phyloP scores from a whole-genome alignment of 257 asterid species.

The Catharanthus roseus region DNA sequence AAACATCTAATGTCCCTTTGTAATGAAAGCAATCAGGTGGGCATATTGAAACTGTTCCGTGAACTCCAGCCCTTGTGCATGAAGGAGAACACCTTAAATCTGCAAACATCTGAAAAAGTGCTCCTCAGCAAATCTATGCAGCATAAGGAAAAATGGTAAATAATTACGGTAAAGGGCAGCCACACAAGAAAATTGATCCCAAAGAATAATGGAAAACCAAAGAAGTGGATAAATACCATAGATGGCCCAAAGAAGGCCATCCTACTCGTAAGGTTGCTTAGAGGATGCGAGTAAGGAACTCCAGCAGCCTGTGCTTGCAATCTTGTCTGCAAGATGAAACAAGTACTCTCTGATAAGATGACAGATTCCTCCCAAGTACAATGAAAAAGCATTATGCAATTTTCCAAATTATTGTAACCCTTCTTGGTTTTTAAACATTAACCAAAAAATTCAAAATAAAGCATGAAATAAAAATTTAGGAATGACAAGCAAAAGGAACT shows the following conservation, averaged over 20 bases:
- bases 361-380: neutral
- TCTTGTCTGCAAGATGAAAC: conserved; percentile 54
- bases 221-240: conserved; percentile 43
- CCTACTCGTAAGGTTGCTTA: conserved; percentile 77
- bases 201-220: neutral
- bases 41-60: conserved; percentile 80
- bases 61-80: conserved; percentile 93
- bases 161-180: neutral
- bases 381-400: neutral
- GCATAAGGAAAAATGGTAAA: neutral
- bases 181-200: neutral
- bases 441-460: neutral
- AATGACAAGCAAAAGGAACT: neutral
- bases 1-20: conserved; percentile 88
- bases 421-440: neutral
- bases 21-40: conserved; percentile 96
- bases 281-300: conserved; percentile 71
- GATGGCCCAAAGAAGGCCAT: conserved; percentile 91
- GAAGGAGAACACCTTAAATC: conserved; percentile 98
- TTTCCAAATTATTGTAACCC: neutral
- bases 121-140: conserved; percentile 11
- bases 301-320: conserved; percentile 99
- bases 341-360: neutral
- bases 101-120: conserved; percentile 72
- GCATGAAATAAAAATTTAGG: neutral